A percentile compares a stretch with the other conserved stretches of the same genome.
phyloP scores from a whole-genome alignment of 306 rosid species.

The Parietaria judaica region DNA sequence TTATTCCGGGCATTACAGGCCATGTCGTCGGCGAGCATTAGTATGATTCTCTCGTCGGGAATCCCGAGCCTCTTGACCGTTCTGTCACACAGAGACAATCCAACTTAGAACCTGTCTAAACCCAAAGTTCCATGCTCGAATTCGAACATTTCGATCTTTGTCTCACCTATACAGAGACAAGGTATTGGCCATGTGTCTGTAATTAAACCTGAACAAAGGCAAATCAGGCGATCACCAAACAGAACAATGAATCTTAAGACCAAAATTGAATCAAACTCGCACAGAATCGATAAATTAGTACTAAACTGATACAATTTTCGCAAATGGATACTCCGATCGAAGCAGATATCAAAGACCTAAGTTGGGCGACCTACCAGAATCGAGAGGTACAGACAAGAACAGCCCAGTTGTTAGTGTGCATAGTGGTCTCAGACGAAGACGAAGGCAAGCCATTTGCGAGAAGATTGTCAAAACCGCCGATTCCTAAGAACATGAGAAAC shows the following conservation, averaged over 20 bases:
- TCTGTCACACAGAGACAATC: slow-evolving; percentile 37
- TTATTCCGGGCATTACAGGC: slow-evolving; percentile 97
- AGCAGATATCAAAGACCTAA: background rate
- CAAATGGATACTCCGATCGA: background rate
- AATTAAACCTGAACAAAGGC: slow-evolving; percentile 71
- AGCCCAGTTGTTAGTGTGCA: slow-evolving; percentile 93
- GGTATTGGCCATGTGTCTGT: slow-evolving; percentile 97
- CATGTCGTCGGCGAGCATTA: slow-evolving; percentile 96
- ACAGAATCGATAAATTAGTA: background rate
- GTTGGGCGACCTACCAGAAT: slow-evolving; percentile 47
- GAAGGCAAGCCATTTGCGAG: slow-evolving; percentile 34
- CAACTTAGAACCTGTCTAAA: background rate
- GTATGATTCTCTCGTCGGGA: slow-evolving; percentile 96
- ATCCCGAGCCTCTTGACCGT: slow-evolving; percentile 93
- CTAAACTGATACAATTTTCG: background rate
- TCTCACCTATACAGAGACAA: slow-evolving; percentile 72
- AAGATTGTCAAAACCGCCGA: slow-evolving; percentile 18
- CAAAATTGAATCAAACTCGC: background rate
- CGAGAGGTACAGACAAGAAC: slow-evolving; percentile 95
- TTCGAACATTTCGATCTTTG: background rate
- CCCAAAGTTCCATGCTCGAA: background rate
- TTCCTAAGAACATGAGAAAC: slow-evolving; percentile 24
- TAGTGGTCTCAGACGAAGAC: slow-evolving; percentile 49
- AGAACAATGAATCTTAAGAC: background rate
- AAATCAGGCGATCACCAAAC: slow-evolving; percentile 8